Base-by-base conservation (phyloP, 2,329 filamentous ascomycete species). In the Cryoendolithus antarcticus region DNA sequence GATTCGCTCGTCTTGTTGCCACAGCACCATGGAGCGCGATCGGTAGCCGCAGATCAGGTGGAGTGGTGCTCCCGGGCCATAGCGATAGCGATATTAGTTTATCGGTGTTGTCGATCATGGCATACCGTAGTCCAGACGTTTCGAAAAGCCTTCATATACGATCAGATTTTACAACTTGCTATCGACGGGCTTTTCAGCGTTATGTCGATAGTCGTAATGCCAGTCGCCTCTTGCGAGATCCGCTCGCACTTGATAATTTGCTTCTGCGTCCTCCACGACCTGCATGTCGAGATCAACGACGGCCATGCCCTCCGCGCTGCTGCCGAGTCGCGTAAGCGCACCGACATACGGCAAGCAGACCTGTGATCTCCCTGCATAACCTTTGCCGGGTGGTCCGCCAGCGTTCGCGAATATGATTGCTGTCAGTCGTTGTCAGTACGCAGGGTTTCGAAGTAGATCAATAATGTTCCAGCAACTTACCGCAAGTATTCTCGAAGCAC, bases 401-500 rank as follows among this genome's bases (percentile, higher is more conserved):
- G 75, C 73, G 51, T 86, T 88, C 29, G 74, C 76, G 48, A 84
- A 85, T 0, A 82, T 70, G 7, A 88, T 64, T 0, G 75, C 77
- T 67, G 15, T 19, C 15, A 19, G 15, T 19, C 15, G 15, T 19
- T 19, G 15, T 19, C 15, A 19, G 15, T 19, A 19, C 15, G 15
- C 15, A 19, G 15, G 15, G 15, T 19, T 19, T 19, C 15, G 15
- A 19, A 19, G 15, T 19, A 19, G 15, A 19, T 19, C 15, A 19
- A 19, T 19, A 19, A 19, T 19, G 15, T 19, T 19, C 15, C 5
- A 19, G 15, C 15, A 8, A 27, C 24, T 27, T 6, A 27, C 24
- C 24, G 7, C 75, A 77, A 1, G 80, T 84, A 51, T 85, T 86
- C 62, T 88, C 82, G 55, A 79, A 86, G 7, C 80, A 75, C 13